Percentiles rank a stretch among this genome's conserved stretches.
These are phyloP conservation scores for Saprolegnia diclina DNA, from an alignment of 352 stramenopile species.

Conservation along the genomic window DNA sequence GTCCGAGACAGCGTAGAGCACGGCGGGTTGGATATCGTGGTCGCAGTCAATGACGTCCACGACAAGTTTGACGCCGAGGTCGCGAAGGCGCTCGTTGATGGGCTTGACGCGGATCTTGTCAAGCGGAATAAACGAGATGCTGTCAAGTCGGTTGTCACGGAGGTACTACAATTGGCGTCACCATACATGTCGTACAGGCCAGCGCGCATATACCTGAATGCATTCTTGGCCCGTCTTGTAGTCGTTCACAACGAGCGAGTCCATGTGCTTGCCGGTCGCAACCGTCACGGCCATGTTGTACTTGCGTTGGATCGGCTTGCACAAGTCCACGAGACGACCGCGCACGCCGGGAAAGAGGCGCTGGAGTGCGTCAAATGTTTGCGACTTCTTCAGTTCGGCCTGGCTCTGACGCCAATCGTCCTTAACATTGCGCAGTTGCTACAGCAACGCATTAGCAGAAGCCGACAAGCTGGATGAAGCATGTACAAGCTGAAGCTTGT, in stretches of 20 bases:
- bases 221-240: slow-evolving; percentile 80
- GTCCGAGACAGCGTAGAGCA: slow-evolving; percentile 94
- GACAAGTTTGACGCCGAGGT: slow-evolving; percentile 91
- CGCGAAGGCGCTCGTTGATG: slow-evolving; percentile 91
- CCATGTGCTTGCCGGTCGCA: slow-evolving; percentile 97
- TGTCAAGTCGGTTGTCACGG: slow-evolving; percentile 91
- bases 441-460: slow-evolving; percentile 28
- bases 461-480: not conserved
- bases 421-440: slow-evolving; percentile 87
- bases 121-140: slow-evolving; percentile 95
- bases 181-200: not conserved
- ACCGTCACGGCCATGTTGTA: slow-evolving; percentile 98
- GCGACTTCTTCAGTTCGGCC: slow-evolving; percentile 74
- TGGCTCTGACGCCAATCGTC: slow-evolving; percentile 90
- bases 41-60: slow-evolving; percentile 96
- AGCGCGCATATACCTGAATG: slow-evolving; percentile 38
- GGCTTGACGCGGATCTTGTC: slow-evolving; percentile 90
- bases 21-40: slow-evolving; percentile 85
- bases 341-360: slow-evolving; percentile 89
- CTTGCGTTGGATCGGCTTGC: slow-evolving; percentile 92
- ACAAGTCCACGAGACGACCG: slow-evolving; percentile 95
- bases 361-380: slow-evolving; percentile 79
- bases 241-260: slow-evolving; percentile 79
- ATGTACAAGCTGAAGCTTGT: slow-evolving; percentile 35
- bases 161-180: slow-evolving; percentile 68